Evolutionary conservation across 805 yeast genomes (phyloP).

Genomic region (Clavispora fructus): DNA sequence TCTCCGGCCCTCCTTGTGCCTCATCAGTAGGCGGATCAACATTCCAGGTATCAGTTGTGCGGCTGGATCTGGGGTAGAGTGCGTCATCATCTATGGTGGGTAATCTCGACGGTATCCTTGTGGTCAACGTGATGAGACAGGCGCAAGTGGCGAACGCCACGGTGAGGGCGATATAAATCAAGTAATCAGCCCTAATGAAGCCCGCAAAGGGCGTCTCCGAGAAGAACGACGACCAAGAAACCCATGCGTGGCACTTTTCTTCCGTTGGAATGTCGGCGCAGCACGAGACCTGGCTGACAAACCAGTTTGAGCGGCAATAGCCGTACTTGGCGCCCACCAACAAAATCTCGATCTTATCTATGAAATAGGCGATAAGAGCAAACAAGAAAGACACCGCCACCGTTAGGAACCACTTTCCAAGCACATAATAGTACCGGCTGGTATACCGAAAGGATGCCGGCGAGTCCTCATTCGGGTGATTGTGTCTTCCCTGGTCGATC

Average conservation of each 20-base stretch:
- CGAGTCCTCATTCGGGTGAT: conserved; percentile 4
- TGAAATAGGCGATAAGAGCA: conserved; percentile 45
- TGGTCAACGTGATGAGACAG: conserved; percentile 41
- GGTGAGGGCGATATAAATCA: conserved; percentile 33
- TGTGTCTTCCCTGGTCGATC: conserved; percentile 20
- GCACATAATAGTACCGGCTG: conserved; percentile 25
- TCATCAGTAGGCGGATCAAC: neutral
- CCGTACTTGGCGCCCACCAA: conserved; percentile 50
- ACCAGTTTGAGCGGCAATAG: conserved; percentile 43
- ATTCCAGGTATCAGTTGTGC: neutral
- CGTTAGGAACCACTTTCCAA: conserved; percentile 48
- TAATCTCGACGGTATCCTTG: conserved; percentile 35
- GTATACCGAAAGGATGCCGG: conserved; percentile 16
- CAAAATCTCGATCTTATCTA: conserved; percentile 43
- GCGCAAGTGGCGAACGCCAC: conserved; percentile 40
- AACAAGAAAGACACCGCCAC: conserved; percentile 41
- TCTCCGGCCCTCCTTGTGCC: neutral
- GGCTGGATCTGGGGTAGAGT: neutral
- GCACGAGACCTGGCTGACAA: conserved; percentile 39
- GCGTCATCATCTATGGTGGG: conserved; percentile 1
- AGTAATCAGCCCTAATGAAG: conserved; percentile 23
- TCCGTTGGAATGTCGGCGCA: conserved; percentile 19
- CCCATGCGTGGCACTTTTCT: conserved; percentile 36
- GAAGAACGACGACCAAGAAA: conserved; percentile 37
- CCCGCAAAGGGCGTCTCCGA: conserved; percentile 5